A percentile compares a stretch with the other conserved stretches of the same genome.
These are phyloP conservation scores for Areca catechu DNA, from an alignment of 176 grass and related monocot species.

Conservation along the genomic window DNA sequence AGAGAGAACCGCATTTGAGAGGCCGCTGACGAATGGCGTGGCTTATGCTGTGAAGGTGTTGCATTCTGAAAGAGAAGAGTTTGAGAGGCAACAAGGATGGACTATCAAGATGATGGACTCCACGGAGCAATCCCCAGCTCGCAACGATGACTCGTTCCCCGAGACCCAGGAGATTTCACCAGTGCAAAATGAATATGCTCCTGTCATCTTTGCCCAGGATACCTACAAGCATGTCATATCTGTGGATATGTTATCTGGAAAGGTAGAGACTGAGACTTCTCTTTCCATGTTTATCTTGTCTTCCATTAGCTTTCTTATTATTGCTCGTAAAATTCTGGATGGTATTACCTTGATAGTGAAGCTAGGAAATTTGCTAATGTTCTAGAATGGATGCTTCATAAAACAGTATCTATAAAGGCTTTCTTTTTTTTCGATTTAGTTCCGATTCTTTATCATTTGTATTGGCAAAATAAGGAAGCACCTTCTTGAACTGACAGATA, in stretches of 20 bases:
- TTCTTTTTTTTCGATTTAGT: no score
- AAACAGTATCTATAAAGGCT: no score
- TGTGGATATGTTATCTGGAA: slow-evolving; percentile 88
- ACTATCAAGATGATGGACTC: slow-evolving; percentile 93
- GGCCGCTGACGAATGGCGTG: slow-evolving; percentile 92
- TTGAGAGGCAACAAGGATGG: slow-evolving; percentile 87
- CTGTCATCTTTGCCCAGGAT: slow-evolving; percentile 97
- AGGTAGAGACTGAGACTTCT: slow-evolving; percentile 26
- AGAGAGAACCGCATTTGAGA: slow-evolving; percentile 95
- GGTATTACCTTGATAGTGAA: no score
- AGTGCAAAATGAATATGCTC: slow-evolving; percentile 68
- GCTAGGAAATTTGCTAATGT: no score
- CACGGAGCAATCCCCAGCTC: slow-evolving; percentile 43
- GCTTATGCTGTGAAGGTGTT: slow-evolving; percentile 81
- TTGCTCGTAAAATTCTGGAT: not conserved
- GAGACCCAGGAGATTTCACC: slow-evolving; percentile 39
- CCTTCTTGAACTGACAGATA: no score
- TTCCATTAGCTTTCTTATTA: not conserved
- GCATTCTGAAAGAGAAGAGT: slow-evolving; percentile 72
- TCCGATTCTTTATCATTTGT: no score
- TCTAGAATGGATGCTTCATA: no score
- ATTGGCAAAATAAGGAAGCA: no score
- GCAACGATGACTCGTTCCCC: slow-evolving; percentile 26
- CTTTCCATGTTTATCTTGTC: not conserved
- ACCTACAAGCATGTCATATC: slow-evolving; percentile 89